Evolutionary conservation across 2,329 filamentous ascomycete species (phyloP).

Genomic region (Pestalotiopsis sp.): DNA sequence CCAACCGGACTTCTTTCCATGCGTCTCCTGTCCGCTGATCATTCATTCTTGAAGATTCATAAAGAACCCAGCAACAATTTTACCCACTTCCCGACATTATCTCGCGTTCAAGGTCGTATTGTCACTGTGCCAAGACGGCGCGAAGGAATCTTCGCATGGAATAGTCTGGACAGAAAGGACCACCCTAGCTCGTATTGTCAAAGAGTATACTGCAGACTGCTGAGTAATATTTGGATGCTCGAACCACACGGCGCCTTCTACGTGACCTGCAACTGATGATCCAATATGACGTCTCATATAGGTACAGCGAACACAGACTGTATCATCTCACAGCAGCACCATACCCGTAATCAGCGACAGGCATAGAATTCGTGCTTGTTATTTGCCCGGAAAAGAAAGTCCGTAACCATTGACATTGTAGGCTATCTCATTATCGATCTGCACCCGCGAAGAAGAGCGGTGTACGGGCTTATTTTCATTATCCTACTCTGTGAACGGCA

Average conservation of each 20-base stretch:
- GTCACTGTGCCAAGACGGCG: background rate
- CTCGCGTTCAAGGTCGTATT: background rate
- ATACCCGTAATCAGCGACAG: no score
- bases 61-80: background rate
- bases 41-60: background rate
- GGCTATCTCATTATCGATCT: background rate
- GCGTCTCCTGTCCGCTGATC: background rate
- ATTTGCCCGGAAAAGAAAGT: no score
- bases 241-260: no score
- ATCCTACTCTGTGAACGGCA: conserved; percentile 27
- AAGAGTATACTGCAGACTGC: background rate
- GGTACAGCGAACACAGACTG: no score
- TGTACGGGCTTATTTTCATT: background rate
- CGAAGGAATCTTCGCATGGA: background rate
- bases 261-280: no score
- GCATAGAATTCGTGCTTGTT: no score
- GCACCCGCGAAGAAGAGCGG: background rate
- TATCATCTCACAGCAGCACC: no score
- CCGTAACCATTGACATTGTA: background rate
- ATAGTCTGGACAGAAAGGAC: background rate
- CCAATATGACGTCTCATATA: no score
- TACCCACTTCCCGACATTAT: background rate
- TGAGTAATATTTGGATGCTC: background rate
- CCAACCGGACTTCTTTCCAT: background rate
- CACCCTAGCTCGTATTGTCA: background rate